Evolutionary conservation across 257 asterid genomes (phyloP), one percentile per base, ranked within the genome.

Genomic region (Galeopsis tetrahit): DNA sequence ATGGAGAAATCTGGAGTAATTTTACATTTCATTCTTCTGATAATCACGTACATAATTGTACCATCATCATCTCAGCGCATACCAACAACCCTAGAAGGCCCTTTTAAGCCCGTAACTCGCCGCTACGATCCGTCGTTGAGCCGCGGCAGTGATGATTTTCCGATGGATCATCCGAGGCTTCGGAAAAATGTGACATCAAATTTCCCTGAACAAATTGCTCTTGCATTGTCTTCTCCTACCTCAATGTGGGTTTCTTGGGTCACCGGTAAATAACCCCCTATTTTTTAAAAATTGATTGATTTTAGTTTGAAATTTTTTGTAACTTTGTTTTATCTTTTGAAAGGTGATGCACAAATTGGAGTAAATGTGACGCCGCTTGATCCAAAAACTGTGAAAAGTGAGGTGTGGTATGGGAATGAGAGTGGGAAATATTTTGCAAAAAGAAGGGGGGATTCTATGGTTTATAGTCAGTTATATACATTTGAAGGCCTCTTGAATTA

Each of bases 221-320:
- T 93, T 56, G 88, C 97, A 6, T 69, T 93, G 63, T 90, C 97
- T 3, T 68, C 89, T 65, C 85, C 89, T 17, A 48, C 73, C 79
- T 88, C 96, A 60, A 77, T 93, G 76, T 88, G 91, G 95, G 82
- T 93, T 73, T 90, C 98, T 75, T 93, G 97, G 98, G 74, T 88
- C 55, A 90, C 98, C 61, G 98, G 98, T 93, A 78, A 38, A 31
- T 6, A 11, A 6, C 10, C n/a, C 11, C 6, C 6, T 6, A 65
- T 3, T 52, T 46, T 39, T 55, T 46, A 40, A 10, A 2, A 72
- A 4, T 55, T 56, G 6, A 17, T 58, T 57, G 33, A n/a, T 42
- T 11, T 28, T 48, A 2, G 31, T 52, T 35, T 42, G 36, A 59
- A 14, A 28, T 36, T 42, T 51, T 38, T 28, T 34, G 14, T 68